Evolutionary conservation across 2,329 filamentous ascomycete genomes (phyloP).

Genomic region (Scedosporium minutisporum): DNA sequence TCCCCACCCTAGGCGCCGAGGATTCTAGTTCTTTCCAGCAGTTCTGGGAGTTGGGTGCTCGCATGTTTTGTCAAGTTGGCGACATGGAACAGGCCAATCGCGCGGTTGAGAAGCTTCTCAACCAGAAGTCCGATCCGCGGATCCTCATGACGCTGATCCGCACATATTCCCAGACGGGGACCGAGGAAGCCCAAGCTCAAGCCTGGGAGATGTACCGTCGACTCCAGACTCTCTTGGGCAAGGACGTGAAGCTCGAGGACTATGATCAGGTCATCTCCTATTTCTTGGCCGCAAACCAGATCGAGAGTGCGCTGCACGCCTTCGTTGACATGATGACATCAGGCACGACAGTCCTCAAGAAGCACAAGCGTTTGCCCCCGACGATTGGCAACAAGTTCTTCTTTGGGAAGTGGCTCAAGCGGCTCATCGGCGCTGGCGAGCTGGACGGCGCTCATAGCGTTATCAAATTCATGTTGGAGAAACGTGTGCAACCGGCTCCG

Average conservation of each 20-base stretch:
- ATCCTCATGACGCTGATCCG: constrained; percentile 61
- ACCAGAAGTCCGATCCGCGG: constrained; percentile 39
- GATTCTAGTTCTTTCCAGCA: constrained; percentile 34
- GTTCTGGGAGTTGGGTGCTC: constrained; percentile 57
- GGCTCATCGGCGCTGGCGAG: constrained; percentile 64
- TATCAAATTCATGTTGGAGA: constrained; percentile 63
- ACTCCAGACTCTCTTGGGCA: constrained; percentile 50
- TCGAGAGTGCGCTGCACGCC: constrained; percentile 59
- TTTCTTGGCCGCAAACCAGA: constrained; percentile 57
- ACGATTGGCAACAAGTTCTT: constrained; percentile 65
- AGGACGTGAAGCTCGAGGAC: constrained; percentile 57
- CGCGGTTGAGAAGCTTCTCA: constrained; percentile 44
- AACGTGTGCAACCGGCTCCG: constrained; percentile 56
- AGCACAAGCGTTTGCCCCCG: constrained; percentile 32
- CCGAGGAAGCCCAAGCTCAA: constrained; percentile 34
- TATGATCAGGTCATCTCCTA: constrained; percentile 66
- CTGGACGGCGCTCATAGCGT: constrained; percentile 63
- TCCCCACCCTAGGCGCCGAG: constrained; percentile 39
- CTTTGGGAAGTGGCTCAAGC: constrained; percentile 81
- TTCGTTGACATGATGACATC: constrained; percentile 87
- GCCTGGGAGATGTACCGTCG: constrained; percentile 61
- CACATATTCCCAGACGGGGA: constrained; percentile 47
- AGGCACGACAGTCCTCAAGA: constrained; percentile 38
- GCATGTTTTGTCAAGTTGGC: constrained; percentile 50
- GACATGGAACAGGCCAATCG: constrained; percentile 50